Conservation (phyloP, 345 rosid species). For the Ceriops zippeliana region DNA sequence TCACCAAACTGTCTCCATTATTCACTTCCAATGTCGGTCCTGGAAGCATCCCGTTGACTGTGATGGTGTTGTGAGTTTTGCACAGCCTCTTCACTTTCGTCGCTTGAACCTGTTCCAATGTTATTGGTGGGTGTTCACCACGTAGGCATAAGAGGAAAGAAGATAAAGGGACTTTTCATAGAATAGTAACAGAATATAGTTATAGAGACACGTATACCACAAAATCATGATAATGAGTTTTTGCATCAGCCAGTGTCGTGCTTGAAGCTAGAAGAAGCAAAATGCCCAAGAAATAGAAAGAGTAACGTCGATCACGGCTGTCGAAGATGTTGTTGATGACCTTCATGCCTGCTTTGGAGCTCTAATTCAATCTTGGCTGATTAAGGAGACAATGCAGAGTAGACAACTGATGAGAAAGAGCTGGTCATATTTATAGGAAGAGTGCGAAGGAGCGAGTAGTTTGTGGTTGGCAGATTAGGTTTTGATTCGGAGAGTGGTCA, state of each 20-base stretch:
- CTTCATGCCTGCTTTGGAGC: slow-evolving; percentile 14
- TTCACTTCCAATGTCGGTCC: slow-evolving; percentile 83
- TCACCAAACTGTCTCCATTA: slow-evolving; percentile 65
- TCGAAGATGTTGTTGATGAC: background rate
- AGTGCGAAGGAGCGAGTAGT: slow-evolving; percentile 19
- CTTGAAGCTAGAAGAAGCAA: slow-evolving; percentile 39
- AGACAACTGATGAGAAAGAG: slow-evolving; percentile 9
- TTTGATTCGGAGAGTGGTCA: slow-evolving; percentile 34
- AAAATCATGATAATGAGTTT: slow-evolving; percentile 61
- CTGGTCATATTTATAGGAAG: slow-evolving; percentile 31
- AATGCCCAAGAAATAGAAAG: slow-evolving; percentile 26
- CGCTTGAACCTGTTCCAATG: slow-evolving; percentile 55
- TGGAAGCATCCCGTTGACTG: slow-evolving; percentile 91
- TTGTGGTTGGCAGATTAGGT: slow-evolving; percentile 66
- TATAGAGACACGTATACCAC: slow-evolving; percentile 45
- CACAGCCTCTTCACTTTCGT: slow-evolving; percentile 94
- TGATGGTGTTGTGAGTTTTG: slow-evolving; percentile 63
- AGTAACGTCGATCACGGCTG: background rate
- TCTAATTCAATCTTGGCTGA: background rate
- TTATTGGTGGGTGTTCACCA: background rate
- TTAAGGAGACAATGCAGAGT: background rate
- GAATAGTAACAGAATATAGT: too few relatives aligned
- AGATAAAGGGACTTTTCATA: background rate
- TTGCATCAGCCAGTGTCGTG: slow-evolving; percentile 37
- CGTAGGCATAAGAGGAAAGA: background rate